Evolutionary conservation across 2,329 filamentous ascomycete genomes (phyloP), one percentile per base, ranked within the genome.

Genomic region (Orbilia ellipsospora): DNA sequence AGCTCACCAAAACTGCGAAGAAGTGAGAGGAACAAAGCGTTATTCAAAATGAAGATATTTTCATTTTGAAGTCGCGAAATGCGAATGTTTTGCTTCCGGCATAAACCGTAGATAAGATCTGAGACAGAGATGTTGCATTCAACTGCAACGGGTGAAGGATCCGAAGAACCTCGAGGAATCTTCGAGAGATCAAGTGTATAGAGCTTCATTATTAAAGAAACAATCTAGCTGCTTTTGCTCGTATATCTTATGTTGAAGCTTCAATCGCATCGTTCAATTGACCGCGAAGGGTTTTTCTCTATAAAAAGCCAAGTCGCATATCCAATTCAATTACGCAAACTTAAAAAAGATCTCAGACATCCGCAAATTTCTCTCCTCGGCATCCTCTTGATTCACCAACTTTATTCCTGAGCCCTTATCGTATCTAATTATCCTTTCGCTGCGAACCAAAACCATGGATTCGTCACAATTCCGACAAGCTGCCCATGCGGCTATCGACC

Each of bases 401-500:
- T n/a, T 48, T 12, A 52, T 52, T 23, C 50, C 16, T 10, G 12
- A 15, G 15, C 6, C 28, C 60, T 26, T 36, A 18, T n/a, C 48
- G 36, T 10, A 44, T 18, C n/a, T 31, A 61, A 18, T 52, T 61
- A 62, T 48, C 36, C 65, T 55, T 45, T 28, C 13, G 55, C 44
- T 18, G 31, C 45, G 45, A 20, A 67, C 64, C 72, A 18, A 55
- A 60, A 10, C 61, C 54, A 96, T 97, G 94, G 89, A 96, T 80
- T 89, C 90, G 28, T 85, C 90, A 67, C 88, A 94, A 80, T 97
- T 96, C 83, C 87, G 89, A 78, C 84, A 88, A 75, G 92, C 92
- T 77, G 93, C 92, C 52, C 88, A 92, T 78, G 87, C 89, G 69
- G 90, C 90, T 74, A 89, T 96, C 81, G 91, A 96, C 78, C 91